Conservation (phyloP, 148 eudicot genomes). For the Drosera capensis region DNA sequence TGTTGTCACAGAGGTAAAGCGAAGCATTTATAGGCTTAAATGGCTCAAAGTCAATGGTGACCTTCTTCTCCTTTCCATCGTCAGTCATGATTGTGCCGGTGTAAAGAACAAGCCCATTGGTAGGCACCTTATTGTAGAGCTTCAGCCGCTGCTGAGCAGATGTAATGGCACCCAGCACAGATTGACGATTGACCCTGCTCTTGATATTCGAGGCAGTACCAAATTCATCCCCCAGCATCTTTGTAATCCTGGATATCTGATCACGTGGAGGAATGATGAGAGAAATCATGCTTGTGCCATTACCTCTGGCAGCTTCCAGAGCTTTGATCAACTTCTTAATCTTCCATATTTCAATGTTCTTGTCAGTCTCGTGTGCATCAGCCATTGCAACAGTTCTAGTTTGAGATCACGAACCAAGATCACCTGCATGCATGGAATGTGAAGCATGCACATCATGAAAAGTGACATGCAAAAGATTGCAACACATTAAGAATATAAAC, state of each 20-base stretch:
- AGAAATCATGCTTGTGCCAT: constrained; percentile 14
- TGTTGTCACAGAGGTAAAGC: constrained; percentile 14
- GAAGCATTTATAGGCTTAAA: constrained; percentile 13
- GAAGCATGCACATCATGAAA: not conserved
- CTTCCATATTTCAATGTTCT: constrained; percentile 13
- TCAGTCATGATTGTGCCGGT: constrained; percentile 13
- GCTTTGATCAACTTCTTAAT: constrained; percentile 14
- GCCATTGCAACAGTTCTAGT: constrained; percentile 1
- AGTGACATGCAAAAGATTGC: no score
- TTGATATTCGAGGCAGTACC: constrained; percentile 15
- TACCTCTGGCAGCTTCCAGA: constrained; percentile 9
- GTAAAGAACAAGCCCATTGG: constrained; percentile 12
- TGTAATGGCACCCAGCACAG: constrained; percentile 13
- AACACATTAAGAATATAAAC: no score
- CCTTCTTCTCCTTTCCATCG: constrained; percentile 13
- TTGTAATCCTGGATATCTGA: constrained; percentile 10
- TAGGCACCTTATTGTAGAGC: constrained; percentile 12
- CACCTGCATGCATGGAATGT: not conserved
- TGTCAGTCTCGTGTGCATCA: constrained; percentile 12
- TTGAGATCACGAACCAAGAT: not conserved
- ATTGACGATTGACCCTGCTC: constrained; percentile 14
- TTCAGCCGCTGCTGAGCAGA: constrained; percentile 12
- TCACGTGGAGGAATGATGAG: constrained; percentile 15
- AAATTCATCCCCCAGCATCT: constrained; percentile 12
- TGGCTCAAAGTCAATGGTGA: constrained; percentile 11